These are phyloP conservation scores for Rubia yunnanensis DNA, from an alignment of 257 asterid genomes.

Conservation along the genomic window DNA sequence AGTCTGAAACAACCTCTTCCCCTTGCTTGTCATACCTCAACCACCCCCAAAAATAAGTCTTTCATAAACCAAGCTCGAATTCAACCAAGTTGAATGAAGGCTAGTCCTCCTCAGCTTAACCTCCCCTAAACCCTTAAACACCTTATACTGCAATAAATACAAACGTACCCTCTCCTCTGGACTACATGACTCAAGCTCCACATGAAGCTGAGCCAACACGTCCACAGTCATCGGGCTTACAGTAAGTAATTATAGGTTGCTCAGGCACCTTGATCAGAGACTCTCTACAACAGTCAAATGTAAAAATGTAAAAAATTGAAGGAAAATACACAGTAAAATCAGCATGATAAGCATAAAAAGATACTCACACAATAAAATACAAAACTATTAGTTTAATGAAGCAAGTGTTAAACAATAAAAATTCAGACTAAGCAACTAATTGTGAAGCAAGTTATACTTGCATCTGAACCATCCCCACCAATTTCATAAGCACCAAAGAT, in stretches of 20 bases:
- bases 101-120: slow-evolving; percentile 82
- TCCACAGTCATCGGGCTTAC: slow-evolving; percentile 89
- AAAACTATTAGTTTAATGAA: too few relatives aligned
- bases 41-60: slow-evolving; percentile 87
- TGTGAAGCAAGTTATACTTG: too few relatives aligned
- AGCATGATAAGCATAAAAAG: slow-evolving; percentile 1
- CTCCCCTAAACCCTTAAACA: slow-evolving; percentile 93
- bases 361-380: too few relatives aligned
- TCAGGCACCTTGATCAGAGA: slow-evolving; percentile 86
- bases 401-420: too few relatives aligned
- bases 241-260: slow-evolving; percentile 72
- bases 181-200: slow-evolving; percentile 80
- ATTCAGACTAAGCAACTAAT: too few relatives aligned
- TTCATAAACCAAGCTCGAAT: slow-evolving; percentile 65
- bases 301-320: slow-evolving; percentile 10
- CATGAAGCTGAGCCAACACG: slow-evolving; percentile 87
- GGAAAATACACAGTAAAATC: slow-evolving; percentile 2
- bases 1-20: slow-evolving; percentile 63
- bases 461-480: too few relatives aligned
- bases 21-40: slow-evolving; percentile 86
- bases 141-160: slow-evolving; percentile 79
- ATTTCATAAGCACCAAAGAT: too few relatives aligned
- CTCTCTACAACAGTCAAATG: slow-evolving; percentile 55
- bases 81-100: slow-evolving; percentile 80
- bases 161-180: slow-evolving; percentile 59